phyloP scores from a whole-genome alignment of 768 basidiomycete species.

The Lactarius tabidus region DNA sequence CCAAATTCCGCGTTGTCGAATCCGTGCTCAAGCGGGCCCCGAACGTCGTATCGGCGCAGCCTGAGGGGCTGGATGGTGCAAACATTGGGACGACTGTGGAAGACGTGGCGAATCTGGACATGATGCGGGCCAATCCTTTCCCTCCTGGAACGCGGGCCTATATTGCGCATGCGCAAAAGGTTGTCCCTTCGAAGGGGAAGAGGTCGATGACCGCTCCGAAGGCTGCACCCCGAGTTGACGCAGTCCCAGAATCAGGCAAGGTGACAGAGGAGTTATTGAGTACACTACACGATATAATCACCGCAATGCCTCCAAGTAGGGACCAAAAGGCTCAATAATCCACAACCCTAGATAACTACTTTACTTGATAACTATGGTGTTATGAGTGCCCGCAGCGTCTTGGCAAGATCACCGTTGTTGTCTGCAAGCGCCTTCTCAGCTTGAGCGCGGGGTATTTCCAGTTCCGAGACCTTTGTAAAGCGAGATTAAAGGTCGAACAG shows the following conservation, averaged over 20 bases:
- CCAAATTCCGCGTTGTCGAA: conserved; percentile 33
- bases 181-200: conserved; percentile 5
- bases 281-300: conserved; percentile 10
- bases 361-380: conserved; percentile 12
- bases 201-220: not conserved
- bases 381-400: conserved; percentile 40
- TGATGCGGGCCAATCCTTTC: conserved; percentile 42
- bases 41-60: conserved; percentile 29
- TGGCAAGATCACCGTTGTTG: conserved; percentile 48
- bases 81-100: conserved; percentile 34
- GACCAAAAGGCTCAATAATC: not conserved
- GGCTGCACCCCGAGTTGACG: not conserved
- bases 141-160: conserved; percentile 49
- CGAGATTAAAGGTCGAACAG: not conserved
- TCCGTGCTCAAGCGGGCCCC: conserved; percentile 39
- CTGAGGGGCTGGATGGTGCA: conserved; percentile 36
- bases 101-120: conserved; percentile 32
- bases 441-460: conserved; percentile 54
- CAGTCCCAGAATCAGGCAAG: not conserved
- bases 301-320: not conserved
- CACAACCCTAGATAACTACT: not conserved
- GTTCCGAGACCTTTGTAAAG: conserved; percentile 52
- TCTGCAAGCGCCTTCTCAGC: conserved; percentile 57
- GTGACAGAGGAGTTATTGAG: conserved; percentile 8
- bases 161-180: conserved; percentile 28